Evolutionary conservation across 495 filamentous ascomycete genomes (phyloP).

Genomic region (Trichocladium uniseriatum): DNA sequence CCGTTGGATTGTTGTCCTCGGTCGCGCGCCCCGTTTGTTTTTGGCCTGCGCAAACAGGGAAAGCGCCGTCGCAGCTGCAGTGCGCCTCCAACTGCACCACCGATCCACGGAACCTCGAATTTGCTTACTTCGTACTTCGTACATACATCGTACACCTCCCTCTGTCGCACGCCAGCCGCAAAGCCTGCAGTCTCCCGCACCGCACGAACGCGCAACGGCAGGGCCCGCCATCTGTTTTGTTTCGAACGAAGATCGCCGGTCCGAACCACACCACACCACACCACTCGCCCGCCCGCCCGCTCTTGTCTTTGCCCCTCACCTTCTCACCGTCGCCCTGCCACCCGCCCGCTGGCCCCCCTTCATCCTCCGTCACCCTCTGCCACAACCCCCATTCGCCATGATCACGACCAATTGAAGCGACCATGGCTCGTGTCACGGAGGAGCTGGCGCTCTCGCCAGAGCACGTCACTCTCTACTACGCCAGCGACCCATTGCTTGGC

Average conservation of each 20-base stretch:
- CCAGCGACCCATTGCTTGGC: constrained; percentile 65
- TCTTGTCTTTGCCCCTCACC: not conserved
- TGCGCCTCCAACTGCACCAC: constrained; percentile 4
- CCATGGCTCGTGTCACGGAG: constrained; percentile 59
- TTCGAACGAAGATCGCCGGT: not conserved
- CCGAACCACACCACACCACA: not conserved
- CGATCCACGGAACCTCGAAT: too few species aligned
- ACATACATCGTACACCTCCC: too few species aligned
- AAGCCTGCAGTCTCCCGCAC: constrained; percentile 12
- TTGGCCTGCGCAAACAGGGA: not conserved
- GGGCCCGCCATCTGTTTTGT: not conserved
- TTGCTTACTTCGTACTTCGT: too few species aligned
- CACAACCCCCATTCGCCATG: constrained; percentile 18
- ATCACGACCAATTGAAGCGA: constrained; percentile 37
- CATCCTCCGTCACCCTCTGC: not conserved
- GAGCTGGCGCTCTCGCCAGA: constrained; percentile 62
- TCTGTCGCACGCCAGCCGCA: not conserved
- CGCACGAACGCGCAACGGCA: constrained; percentile 4
- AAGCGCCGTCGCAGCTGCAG: not conserved
- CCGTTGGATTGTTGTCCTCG: not conserved
- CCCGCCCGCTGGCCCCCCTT: not conserved
- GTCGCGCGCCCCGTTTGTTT: not conserved
- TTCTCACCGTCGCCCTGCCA: not conserved
- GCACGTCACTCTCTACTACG: constrained; percentile 70
- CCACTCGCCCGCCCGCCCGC: not conserved